A percentile compares a stretch with the other conserved stretches of the same genome.
These are phyloP conservation scores for Penicillium manginii DNA, from an alignment of 495 filamentous ascomycete species.

Conservation along the genomic window DNA sequence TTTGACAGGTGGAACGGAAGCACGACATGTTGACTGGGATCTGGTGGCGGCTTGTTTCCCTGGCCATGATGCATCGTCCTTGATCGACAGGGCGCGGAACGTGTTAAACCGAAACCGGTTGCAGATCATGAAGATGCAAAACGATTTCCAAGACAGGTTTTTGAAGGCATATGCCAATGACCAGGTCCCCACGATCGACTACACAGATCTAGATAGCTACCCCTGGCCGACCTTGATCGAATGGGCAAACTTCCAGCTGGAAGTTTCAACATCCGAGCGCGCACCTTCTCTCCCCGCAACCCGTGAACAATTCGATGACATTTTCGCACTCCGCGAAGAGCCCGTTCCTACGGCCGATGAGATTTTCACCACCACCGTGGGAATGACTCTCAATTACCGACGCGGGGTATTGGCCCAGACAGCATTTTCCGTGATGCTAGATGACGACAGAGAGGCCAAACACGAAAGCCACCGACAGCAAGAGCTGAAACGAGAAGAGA, in stretches of 20 bases:
- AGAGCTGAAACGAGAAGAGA: constrained; percentile 33
- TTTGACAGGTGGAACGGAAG: constrained; percentile 72
- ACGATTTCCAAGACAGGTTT: constrained; percentile 77
- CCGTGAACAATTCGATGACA: constrained; percentile 50
- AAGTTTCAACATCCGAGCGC: constrained; percentile 42
- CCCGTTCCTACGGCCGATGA: constrained; percentile 40
- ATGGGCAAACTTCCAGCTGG: constrained; percentile 65
- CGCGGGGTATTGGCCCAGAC: constrained; percentile 39
- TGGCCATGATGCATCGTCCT: constrained; percentile 54
- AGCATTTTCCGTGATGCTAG: constrained; percentile 37
- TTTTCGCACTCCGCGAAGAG: constrained; percentile 54
- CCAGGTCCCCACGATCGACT: constrained; percentile 72
- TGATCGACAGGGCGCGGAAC: constrained; percentile 64
- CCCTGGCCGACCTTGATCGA: constrained; percentile 76
- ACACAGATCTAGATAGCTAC: constrained; percentile 68
- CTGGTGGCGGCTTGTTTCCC: constrained; percentile 70
- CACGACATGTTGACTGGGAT: constrained; percentile 70
- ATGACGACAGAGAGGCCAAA: not conserved
- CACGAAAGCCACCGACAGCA: constrained; percentile 13
- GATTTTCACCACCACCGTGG: constrained; percentile 42
- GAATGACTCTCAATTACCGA: constrained; percentile 37
- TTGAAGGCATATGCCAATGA: constrained; percentile 73
- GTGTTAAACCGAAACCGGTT: constrained; percentile 61
- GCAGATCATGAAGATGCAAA: constrained; percentile 68
- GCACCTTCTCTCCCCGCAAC: constrained; percentile 56